phyloP scores from a whole-genome alignment of 2,329 filamentous ascomycete genomes.

The Microdochium paspali region DNA sequence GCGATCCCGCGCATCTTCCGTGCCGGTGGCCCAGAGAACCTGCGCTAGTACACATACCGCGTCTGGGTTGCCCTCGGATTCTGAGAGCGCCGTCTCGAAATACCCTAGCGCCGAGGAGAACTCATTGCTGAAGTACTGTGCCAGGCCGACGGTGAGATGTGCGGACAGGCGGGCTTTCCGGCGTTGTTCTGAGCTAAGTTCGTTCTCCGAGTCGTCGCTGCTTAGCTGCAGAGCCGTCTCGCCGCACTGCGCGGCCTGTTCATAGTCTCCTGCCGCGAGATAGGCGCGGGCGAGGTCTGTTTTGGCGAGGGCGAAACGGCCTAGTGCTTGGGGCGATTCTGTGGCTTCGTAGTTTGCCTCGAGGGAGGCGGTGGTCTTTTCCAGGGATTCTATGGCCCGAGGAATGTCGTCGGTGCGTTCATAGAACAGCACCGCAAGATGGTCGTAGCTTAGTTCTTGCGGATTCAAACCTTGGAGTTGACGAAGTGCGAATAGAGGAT shows the following conservation, averaged over 20 bases:
- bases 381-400: slow-evolving; percentile 54
- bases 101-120: slow-evolving; percentile 64
- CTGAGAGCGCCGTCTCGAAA: slow-evolving; percentile 71
- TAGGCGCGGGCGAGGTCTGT: slow-evolving; percentile 80
- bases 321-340: slow-evolving; percentile 66
- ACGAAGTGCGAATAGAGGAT: slow-evolving; percentile 79
- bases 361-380: slow-evolving; percentile 55
- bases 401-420: slow-evolving; percentile 67
- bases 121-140: slow-evolving; percentile 61
- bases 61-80: slow-evolving; percentile 69
- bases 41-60: slow-evolving; percentile 82
- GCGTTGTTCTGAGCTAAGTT: slow-evolving; percentile 55
- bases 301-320: slow-evolving; percentile 72
- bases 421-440: slow-evolving; percentile 70
- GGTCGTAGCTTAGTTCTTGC: slow-evolving; percentile 61
- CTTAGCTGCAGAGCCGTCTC: slow-evolving; percentile 73
- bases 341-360: slow-evolving; percentile 79
- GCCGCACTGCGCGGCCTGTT: slow-evolving; percentile 67
- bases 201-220: slow-evolving; percentile 58
- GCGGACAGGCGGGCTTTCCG: slow-evolving; percentile 70
- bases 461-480: slow-evolving; percentile 69
- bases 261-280: slow-evolving; percentile 57
- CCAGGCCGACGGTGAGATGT: slow-evolving; percentile 76
- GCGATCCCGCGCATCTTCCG: slow-evolving; percentile 61
- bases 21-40: slow-evolving; percentile 85